These are phyloP conservation scores for Peniophora sp. DNA, from an alignment of 1,284 basidiomycete species.

Conservation along the genomic window DNA sequence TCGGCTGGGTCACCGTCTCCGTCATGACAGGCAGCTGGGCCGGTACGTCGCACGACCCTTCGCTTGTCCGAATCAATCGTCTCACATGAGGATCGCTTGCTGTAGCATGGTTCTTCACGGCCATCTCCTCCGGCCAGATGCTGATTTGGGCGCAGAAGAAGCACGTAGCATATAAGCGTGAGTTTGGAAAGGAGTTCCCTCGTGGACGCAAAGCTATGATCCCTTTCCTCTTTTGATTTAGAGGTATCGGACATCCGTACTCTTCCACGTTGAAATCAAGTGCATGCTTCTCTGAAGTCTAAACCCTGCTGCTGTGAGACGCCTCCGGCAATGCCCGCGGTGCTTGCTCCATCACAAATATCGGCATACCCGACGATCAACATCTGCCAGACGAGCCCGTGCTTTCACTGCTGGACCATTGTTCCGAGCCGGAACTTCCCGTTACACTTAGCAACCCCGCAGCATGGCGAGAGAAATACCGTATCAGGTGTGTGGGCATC, in stretches of 20 bases:
- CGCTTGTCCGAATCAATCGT: neutral
- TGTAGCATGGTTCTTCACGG: conserved; percentile 67
- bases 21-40: conserved; percentile 76
- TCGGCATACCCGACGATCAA: too few species aligned
- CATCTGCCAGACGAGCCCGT: too few species aligned
- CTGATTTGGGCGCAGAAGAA: conserved; percentile 88
- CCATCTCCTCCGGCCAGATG: conserved; percentile 72
- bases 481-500: too few species aligned
- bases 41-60: conserved; percentile 44
- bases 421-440: too few species aligned
- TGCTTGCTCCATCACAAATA: too few species aligned
- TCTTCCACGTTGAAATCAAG: too few species aligned
- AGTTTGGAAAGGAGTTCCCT: conserved; percentile 87
- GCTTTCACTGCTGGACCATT: too few species aligned
- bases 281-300: too few species aligned
- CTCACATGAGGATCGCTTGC: conserved; percentile 4
- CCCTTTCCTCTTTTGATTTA: conserved; percentile 54
- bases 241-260: conserved; percentile 24
- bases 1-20: conserved; percentile 73
- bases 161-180: conserved; percentile 85
- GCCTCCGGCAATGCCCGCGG: too few species aligned
- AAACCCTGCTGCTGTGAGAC: too few species aligned
- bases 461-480: too few species aligned
- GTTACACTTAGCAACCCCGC: too few species aligned
- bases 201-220: conserved; percentile 71